A percentile compares a stretch with the other conserved stretches of the same genome.
Conservation (phyloP, 2,329 filamentous ascomycete genomes). For the Sphaerulina populicola region DNA sequence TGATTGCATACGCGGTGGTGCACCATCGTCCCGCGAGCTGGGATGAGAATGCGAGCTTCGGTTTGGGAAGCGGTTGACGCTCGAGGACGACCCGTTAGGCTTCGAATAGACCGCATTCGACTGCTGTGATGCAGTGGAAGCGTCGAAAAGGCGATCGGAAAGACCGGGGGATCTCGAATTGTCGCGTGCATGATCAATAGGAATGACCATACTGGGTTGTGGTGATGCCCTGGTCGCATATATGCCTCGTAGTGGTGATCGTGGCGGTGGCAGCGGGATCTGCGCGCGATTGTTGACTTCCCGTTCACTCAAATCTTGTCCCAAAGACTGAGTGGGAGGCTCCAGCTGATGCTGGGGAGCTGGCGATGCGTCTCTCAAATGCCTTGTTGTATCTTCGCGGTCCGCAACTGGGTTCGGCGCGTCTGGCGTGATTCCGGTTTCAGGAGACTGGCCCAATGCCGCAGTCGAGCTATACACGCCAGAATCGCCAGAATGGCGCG, state of each 20-base stretch:
- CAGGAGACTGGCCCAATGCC: conserved; percentile 15
- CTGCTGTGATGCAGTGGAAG: neutral
- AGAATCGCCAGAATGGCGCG: neutral
- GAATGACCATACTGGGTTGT: conserved; percentile 12
- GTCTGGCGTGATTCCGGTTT: conserved; percentile 15
- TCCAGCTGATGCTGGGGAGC: conserved; percentile 6
- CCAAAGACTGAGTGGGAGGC: conserved; percentile 3
- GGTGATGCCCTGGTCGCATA: conserved; percentile 9
- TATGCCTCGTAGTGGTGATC: neutral
- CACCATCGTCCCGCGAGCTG: conserved; percentile 18
- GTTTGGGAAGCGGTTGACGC: conserved; percentile 11
- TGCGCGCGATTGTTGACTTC: conserved; percentile 6
- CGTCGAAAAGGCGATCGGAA: neutral
- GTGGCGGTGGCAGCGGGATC: conserved; percentile 7
- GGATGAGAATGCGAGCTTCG: conserved; percentile 13
- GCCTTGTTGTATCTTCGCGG: conserved; percentile 25
- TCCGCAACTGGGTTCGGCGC: conserved; percentile 24
- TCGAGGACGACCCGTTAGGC: conserved; percentile 18
- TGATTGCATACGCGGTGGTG: conserved; percentile 4
- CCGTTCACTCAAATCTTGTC: conserved; percentile 6
- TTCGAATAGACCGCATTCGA: conserved; percentile 5
- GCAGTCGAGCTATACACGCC: conserved; percentile 8
- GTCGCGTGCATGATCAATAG: conserved; percentile 5
- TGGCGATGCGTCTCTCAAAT: conserved; percentile 19
- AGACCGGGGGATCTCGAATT: conserved; percentile 18